Percentiles rank a stretch among this genome's conserved stretches.
These are phyloP conservation scores for Cyamopsis tetragonoloba DNA, from an alignment of 306 rosid species.

Conservation along the genomic window DNA sequence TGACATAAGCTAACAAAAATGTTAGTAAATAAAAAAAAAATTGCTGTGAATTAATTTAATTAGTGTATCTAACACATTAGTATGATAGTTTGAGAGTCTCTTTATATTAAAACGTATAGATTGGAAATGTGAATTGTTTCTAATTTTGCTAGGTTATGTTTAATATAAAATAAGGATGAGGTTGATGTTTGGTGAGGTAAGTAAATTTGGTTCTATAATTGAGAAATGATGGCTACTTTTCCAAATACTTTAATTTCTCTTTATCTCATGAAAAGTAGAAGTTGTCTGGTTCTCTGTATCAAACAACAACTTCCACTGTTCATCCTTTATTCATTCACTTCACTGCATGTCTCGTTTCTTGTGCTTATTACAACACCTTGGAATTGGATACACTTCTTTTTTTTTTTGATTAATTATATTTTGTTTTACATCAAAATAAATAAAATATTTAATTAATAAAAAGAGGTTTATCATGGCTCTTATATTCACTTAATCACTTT, in stretches of 20 bases:
- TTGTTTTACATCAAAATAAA: slow-evolving; percentile 15
- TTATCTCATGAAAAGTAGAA: slow-evolving; percentile 60
- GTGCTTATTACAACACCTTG: slow-evolving; percentile 43
- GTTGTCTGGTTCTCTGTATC: slow-evolving; percentile 67
- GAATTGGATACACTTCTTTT: slow-evolving; percentile 32
- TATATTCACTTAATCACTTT: too few relatives aligned
- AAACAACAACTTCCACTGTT: slow-evolving; percentile 44
- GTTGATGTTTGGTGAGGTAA: slow-evolving; percentile 79
- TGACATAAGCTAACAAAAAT: too few relatives aligned
- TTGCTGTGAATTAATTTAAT: too few relatives aligned
- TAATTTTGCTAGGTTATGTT: slow-evolving; percentile 37
- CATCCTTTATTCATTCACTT: slow-evolving; percentile 46
- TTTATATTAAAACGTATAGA: too few relatives aligned
- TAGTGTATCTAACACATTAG: too few relatives aligned
- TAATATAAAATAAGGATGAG: slow-evolving; percentile 61
- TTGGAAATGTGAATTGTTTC: slow-evolving; percentile 25
- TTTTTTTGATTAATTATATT: not conserved
- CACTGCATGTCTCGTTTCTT: slow-evolving; percentile 51
- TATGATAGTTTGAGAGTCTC: too few relatives aligned
- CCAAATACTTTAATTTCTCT: slow-evolving; percentile 19
- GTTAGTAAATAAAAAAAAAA: not conserved
- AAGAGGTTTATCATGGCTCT: too few relatives aligned
- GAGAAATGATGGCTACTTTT: slow-evolving; percentile 93
- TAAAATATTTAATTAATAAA: too few relatives aligned
- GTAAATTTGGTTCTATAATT: slow-evolving; percentile 85